These are phyloP conservation scores for Paecilomyces variotii DNA, from an alignment of 2,329 filamentous ascomycete genomes.

Conservation along the genomic window DNA sequence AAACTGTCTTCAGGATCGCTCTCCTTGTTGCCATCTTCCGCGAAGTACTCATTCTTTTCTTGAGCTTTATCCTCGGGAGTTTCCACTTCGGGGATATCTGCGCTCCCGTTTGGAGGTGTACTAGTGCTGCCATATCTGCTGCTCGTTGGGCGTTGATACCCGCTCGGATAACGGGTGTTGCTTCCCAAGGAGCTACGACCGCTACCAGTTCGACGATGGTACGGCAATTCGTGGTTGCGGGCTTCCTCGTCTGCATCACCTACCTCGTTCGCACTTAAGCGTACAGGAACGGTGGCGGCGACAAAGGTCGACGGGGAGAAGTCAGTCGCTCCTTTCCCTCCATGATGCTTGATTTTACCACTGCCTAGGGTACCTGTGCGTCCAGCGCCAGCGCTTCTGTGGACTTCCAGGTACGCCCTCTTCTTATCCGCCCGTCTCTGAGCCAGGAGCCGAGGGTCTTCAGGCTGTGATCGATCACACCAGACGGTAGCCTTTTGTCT, in stretches of 20 bases:
- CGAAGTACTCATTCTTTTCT: conserved; percentile 17
- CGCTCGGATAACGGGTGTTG: conserved; percentile 36
- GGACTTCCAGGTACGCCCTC: conserved; percentile 75
- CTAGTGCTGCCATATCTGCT: conserved; percentile 37
- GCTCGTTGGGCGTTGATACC: conserved; percentile 31
- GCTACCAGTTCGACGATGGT: conserved; percentile 49
- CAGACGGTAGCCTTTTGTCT: conserved; percentile 98
- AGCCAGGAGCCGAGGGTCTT: conserved; percentile 76
- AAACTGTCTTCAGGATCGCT: conserved; percentile 46
- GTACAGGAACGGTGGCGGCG: conserved; percentile 78
- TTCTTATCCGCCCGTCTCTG: conserved; percentile 82
- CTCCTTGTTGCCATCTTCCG: conserved; percentile 22
- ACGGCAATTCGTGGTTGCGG: conserved; percentile 27
- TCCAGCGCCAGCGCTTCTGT: conserved; percentile 48
- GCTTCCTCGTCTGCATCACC: conserved; percentile 72
- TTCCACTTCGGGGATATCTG: conserved; percentile 36
- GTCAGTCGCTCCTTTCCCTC: conserved; percentile 69
- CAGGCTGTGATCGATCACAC: conserved; percentile 89
- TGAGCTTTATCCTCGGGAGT: conserved; percentile 22
- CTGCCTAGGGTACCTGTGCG: conserved; percentile 56
- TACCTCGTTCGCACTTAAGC: conserved; percentile 90
- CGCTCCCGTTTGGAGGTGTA: conserved; percentile 43
- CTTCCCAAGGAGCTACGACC: conserved; percentile 50
- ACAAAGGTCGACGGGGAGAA: conserved; percentile 69
- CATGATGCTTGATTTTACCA: conserved; percentile 84